A percentile compares a stretch with the other conserved stretches of the same genome.
phyloP scores from a whole-genome alignment of 805 yeast genomes.

The Yamadazyma sp. region DNA sequence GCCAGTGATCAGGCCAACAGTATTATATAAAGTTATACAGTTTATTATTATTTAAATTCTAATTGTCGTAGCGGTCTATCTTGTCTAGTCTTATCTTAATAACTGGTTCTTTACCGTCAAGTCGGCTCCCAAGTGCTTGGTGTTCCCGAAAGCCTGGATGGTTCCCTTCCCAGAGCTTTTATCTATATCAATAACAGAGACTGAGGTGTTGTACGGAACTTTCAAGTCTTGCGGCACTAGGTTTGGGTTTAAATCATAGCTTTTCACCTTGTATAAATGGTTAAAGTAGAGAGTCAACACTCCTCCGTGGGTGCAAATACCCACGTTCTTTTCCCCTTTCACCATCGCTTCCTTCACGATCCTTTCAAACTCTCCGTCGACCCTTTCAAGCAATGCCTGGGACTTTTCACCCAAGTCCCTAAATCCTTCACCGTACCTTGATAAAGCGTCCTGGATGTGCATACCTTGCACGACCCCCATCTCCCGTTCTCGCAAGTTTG shows the following conservation, averaged over 20 bases:
- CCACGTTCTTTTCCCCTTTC: constrained; percentile 46
- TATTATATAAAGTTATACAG: no score
- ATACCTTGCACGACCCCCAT: constrained; percentile 82
- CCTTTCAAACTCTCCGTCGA: constrained; percentile 45
- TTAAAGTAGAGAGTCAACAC: constrained; percentile 62
- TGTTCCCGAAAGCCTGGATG: constrained; percentile 61
- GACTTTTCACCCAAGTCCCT: constrained; percentile 66
- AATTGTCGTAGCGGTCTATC: background rate
- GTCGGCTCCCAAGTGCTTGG: constrained; percentile 63
- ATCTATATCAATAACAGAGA: constrained; percentile 62
- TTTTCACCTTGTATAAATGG: constrained; percentile 43
- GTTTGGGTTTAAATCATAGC: constrained; percentile 38
- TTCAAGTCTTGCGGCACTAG: constrained; percentile 41
- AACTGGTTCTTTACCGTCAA: constrained; percentile 50
- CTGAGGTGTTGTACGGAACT: constrained; percentile 75
- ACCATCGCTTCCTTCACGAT: constrained; percentile 39
- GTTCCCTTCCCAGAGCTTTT: constrained; percentile 40
- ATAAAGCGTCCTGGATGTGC: constrained; percentile 65
- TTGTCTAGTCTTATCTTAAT: constrained; percentile 33
- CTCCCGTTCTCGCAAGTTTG: constrained; percentile 61
- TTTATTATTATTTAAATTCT: no score
- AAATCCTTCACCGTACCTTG: constrained; percentile 55
- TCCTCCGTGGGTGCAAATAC: constrained; percentile 80
- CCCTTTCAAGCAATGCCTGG: constrained; percentile 46
- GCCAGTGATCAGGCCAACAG: no score